Conservation (phyloP, 1,284 basidiomycete genomes). For the Gymnopus androsaceus region DNA sequence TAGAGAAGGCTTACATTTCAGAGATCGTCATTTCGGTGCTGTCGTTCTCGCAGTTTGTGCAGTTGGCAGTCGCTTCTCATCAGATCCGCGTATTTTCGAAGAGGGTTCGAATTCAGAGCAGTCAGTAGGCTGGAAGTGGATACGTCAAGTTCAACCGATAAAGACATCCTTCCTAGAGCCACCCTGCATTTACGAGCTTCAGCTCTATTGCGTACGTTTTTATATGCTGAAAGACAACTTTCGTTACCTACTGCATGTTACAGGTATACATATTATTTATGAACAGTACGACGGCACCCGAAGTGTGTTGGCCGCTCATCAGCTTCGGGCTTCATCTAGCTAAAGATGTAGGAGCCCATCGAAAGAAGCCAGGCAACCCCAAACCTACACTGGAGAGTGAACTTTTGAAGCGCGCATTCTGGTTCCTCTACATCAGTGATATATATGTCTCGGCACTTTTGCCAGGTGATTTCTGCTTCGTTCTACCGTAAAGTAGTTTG, state of each 20-base stretch:
- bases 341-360: slow-evolving; percentile 32
- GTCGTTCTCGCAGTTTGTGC: slow-evolving; percentile 13
- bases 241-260: background rate
- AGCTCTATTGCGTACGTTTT: too few relatives aligned
- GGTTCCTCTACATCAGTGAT: slow-evolving; percentile 33
- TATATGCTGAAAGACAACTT: slow-evolving; percentile 7
- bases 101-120: slow-evolving; percentile 21
- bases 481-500: too few relatives aligned
- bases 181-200: slow-evolving; percentile 57
- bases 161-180: slow-evolving; percentile 47
- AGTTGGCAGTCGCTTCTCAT: slow-evolving; percentile 1
- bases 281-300: slow-evolving; percentile 50
- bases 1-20: background rate
- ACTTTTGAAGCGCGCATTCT: slow-evolving; percentile 60
- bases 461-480: too few relatives aligned
- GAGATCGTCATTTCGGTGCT: slow-evolving; percentile 3
- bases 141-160: slow-evolving; percentile 59
- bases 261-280: slow-evolving; percentile 39
- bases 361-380: slow-evolving; percentile 13
- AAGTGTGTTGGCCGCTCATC: slow-evolving; percentile 54
- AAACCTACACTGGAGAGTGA: slow-evolving; percentile 43
- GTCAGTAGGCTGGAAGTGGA: slow-evolving; percentile 64
- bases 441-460: slow-evolving; percentile 43
- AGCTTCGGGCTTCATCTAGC: slow-evolving; percentile 53
- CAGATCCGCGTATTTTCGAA: background rate